Conservation (phyloP, 2,329 filamentous ascomycete species). For the Neobulgaria alba region DNA sequence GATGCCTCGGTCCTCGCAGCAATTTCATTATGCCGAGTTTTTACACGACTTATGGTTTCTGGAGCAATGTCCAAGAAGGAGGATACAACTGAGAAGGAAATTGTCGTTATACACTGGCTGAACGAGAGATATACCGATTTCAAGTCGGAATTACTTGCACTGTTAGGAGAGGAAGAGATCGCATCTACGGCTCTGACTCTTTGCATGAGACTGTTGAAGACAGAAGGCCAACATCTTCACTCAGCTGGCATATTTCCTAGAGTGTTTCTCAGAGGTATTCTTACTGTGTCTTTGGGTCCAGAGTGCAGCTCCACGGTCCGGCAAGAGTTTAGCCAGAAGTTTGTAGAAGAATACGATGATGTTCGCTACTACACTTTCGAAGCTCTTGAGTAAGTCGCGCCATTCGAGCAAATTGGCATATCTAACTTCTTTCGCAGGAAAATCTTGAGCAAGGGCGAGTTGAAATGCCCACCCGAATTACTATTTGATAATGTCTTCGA, state of each 20-base stretch:
- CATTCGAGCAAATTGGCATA: not conserved
- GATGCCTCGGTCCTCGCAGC: conserved; percentile 59
- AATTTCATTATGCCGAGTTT: conserved; percentile 78
- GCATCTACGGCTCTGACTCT: conserved; percentile 67
- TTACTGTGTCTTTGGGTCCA: conserved; percentile 52
- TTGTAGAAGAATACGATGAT: conserved; percentile 72
- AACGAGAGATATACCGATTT: conserved; percentile 67
- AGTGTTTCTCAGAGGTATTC: conserved; percentile 54
- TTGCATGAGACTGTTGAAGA: conserved; percentile 76
- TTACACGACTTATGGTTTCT: conserved; percentile 68
- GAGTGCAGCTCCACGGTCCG: conserved; percentile 50
- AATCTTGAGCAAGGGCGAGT: conserved; percentile 29
- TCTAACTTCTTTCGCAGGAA: conserved; percentile 23
- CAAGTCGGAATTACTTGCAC: conserved; percentile 49
- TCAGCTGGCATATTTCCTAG: conserved; percentile 60
- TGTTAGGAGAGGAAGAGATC: conserved; percentile 54
- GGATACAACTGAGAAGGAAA: conserved; percentile 62
- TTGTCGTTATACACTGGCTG: conserved; percentile 69
- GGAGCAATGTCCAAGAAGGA: conserved; percentile 61
- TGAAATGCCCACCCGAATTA: conserved; percentile 17
- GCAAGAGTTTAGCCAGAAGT: conserved; percentile 69
- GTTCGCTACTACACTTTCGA: conserved; percentile 76
- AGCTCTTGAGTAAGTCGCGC: conserved; percentile 54
- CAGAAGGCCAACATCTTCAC: conserved; percentile 58
- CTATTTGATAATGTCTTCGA: conserved; percentile 50